A percentile compares a stretch with the other conserved stretches of the same genome.
phyloP scores from a whole-genome alignment of 164 flowering plant genomes.

The Nymphaea colorata region DNA sequence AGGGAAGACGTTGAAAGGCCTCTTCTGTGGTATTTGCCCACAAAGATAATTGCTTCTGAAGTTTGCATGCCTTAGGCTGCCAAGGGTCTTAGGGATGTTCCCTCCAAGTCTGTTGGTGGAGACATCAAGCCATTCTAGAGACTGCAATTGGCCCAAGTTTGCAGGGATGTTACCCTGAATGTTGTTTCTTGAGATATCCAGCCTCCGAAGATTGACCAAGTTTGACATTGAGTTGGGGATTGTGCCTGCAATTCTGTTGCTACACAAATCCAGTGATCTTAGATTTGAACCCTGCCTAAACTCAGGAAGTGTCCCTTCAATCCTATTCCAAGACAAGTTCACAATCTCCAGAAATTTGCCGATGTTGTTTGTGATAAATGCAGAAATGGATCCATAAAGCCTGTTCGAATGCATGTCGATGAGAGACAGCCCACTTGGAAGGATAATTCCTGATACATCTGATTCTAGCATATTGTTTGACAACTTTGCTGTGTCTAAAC shows the following conservation, averaged over 20 bases:
- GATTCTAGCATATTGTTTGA: slow-evolving; percentile 51
- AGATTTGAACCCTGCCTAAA: slow-evolving; percentile 32
- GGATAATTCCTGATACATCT: slow-evolving; percentile 33
- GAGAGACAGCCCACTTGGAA: slow-evolving; percentile 44
- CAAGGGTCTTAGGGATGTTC: slow-evolving; percentile 55
- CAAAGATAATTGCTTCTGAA: slow-evolving; percentile 79
- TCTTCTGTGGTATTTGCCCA: slow-evolving; percentile 82
- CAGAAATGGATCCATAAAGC: slow-evolving; percentile 46
- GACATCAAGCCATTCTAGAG: slow-evolving; percentile 64
- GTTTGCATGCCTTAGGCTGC: slow-evolving; percentile 41
- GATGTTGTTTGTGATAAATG: slow-evolving; percentile 29
- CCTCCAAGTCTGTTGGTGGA: slow-evolving; percentile 62
- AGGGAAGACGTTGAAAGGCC: slow-evolving; percentile 71
- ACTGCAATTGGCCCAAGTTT: slow-evolving; percentile 37
- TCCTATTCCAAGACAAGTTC: slow-evolving; percentile 45
- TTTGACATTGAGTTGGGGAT: slow-evolving; percentile 72
- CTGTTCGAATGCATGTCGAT: slow-evolving; percentile 66
- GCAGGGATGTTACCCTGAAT: slow-evolving; percentile 69
- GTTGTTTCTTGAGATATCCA: slow-evolving; percentile 62
- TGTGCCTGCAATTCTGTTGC: slow-evolving; percentile 57
- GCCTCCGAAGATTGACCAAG: slow-evolving; percentile 35
- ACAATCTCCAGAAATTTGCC: slow-evolving; percentile 44
- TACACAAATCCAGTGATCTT: slow-evolving; percentile 44
- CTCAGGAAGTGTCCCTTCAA: slow-evolving; percentile 55
- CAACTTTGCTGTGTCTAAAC: slow-evolving; percentile 49